These are phyloP conservation scores for Xylaria sp. DNA, from an alignment of 2,329 filamentous ascomycete species.

Conservation along the genomic window DNA sequence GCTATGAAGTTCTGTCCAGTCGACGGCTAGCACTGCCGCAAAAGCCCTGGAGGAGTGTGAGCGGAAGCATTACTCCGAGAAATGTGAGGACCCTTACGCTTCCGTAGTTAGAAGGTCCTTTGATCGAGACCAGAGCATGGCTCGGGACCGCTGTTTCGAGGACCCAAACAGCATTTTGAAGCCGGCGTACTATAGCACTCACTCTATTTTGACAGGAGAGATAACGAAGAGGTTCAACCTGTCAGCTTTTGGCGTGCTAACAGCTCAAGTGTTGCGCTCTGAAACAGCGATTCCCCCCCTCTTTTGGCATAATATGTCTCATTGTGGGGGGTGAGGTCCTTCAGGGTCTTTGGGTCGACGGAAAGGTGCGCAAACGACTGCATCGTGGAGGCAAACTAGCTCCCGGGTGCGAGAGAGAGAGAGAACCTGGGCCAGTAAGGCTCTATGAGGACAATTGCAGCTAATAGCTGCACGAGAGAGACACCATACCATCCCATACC, in stretches of 20 bases:
- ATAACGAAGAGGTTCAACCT: neutral
- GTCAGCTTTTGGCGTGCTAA: conserved; percentile 19
- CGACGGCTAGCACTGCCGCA: no score
- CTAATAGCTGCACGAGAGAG: conserved; percentile 27
- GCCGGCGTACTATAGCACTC: neutral
- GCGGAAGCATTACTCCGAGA: neutral
- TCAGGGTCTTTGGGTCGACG: conserved; percentile 33
- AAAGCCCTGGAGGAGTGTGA: neutral
- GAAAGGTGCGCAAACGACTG: conserved; percentile 38
- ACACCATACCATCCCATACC: conserved; percentile 19
- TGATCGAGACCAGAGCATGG: neutral
- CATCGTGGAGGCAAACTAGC: conserved; percentile 24
- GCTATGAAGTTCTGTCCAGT: no score
- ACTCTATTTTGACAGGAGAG: neutral
- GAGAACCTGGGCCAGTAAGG: conserved; percentile 8
- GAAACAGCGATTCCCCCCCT: conserved; percentile 25
- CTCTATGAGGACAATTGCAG: conserved; percentile 29
- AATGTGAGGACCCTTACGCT: neutral
- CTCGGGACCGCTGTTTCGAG: neutral
- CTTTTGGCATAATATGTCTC: conserved; percentile 19
- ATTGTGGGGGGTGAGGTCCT: conserved; percentile 21
- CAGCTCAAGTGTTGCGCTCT: conserved; percentile 19
- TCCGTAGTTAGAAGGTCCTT: neutral
- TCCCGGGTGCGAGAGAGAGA: conserved; percentile 13
- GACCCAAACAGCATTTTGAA: neutral